Percentiles rank a stretch among this genome's conserved stretches.
These are phyloP conservation scores for Cladosporium sp. DNA, from an alignment of 2,329 filamentous ascomycete genomes.

Conservation along the genomic window DNA sequence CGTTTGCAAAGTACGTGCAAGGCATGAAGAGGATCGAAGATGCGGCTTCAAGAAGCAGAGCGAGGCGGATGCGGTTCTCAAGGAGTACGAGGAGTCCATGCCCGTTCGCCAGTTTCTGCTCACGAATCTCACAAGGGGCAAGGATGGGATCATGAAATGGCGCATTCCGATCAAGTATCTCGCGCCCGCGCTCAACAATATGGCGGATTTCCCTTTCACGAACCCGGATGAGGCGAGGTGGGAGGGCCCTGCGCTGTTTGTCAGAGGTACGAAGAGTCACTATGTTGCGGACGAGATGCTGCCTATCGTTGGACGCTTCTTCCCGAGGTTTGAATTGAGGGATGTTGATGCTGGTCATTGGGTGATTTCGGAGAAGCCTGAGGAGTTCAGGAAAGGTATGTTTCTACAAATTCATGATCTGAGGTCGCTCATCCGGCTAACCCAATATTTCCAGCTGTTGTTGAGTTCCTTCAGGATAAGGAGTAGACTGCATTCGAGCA, in stretches of 20 bases:
- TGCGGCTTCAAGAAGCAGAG: constrained; percentile 63
- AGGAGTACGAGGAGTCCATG: constrained; percentile 68
- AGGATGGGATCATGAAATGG: constrained; percentile 62
- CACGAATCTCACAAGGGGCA: constrained; percentile 67
- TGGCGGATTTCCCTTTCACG: constrained; percentile 87
- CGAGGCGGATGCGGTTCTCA: constrained; percentile 76
- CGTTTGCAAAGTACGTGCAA: constrained; percentile 75
- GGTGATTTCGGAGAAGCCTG: constrained; percentile 84
- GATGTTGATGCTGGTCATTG: constrained; percentile 81
- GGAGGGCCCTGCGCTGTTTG: constrained; percentile 73
- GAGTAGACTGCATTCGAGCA: constrained; percentile 26
- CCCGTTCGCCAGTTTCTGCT: constrained; percentile 87
- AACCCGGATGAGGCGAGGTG: constrained; percentile 66
- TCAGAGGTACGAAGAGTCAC: constrained; percentile 70
- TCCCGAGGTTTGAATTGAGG: constrained; percentile 68
- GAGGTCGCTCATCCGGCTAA: constrained; percentile 16
- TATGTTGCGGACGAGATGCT: constrained; percentile 79
- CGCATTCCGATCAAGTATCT: constrained; percentile 74
- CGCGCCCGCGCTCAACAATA: constrained; percentile 61
- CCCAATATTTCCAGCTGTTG: constrained; percentile 48
- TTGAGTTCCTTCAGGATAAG: constrained; percentile 59
- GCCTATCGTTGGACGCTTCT: constrained; percentile 76
- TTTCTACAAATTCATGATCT: background rate
- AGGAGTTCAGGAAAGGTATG: constrained; percentile 69
- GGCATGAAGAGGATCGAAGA: constrained; percentile 81